Conservation (phyloP, 208 protist genomes). For the Wallacemonas collosoma region DNA sequence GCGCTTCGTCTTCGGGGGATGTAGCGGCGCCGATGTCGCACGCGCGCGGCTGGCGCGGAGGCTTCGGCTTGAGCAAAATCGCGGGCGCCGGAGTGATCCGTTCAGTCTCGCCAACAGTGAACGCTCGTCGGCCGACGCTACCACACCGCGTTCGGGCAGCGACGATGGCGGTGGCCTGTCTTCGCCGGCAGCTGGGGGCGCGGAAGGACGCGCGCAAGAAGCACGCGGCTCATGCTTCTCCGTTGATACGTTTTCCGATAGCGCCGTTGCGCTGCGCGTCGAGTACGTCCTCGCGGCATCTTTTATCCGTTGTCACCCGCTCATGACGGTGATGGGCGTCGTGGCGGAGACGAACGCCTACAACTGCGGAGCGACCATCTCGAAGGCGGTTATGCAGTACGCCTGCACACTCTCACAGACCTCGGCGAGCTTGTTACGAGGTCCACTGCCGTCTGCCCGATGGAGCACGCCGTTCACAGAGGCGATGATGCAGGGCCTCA, state of each 20-base stretch:
- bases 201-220: too few relatives aligned
- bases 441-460: conserved; percentile 27
- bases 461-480: conserved; percentile 61
- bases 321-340: conserved; percentile 55
- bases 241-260: conserved; percentile 8
- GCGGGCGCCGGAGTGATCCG: conserved; percentile 5
- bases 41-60: conserved; percentile 32
- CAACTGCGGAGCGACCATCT: conserved; percentile 44
- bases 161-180: background rate
- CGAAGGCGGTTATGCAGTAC: conserved; percentile 55
- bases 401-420: conserved; percentile 54
- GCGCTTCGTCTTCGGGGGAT: conserved; percentile 53
- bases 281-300: conserved; percentile 56
- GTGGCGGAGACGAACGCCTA: conserved; percentile 53
- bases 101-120: conserved; percentile 13
- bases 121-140: background rate
- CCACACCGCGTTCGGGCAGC: background rate
- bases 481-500: conserved; percentile 57
- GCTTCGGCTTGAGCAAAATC: conserved; percentile 8
- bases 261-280: conserved; percentile 33
- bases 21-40: conserved; percentile 33
- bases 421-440: conserved; percentile 45
- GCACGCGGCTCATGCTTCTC: too few relatives aligned
- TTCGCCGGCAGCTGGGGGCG: too few relatives aligned
- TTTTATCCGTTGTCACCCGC: conserved; percentile 50